Conservation (phyloP, 2,329 filamentous ascomycete species). For the Stachybotrys elegans region DNA sequence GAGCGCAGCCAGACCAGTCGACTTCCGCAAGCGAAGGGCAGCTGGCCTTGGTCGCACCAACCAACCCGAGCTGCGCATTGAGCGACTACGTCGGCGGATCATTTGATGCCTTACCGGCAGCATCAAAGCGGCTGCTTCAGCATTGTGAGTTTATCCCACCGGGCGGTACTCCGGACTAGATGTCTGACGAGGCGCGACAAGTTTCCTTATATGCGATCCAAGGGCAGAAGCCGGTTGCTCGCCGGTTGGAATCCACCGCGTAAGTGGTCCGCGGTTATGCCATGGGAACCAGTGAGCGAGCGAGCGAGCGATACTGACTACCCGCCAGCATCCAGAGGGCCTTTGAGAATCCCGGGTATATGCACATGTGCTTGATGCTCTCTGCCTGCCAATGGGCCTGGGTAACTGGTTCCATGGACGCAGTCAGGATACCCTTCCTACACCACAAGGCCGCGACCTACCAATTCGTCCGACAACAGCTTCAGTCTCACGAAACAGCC, state of each 20-base stretch:
- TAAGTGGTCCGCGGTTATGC: too few relatives aligned
- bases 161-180: neutral
- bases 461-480: constrained; percentile 38
- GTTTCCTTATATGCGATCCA: constrained; percentile 36
- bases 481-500: constrained; percentile 30
- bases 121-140: constrained; percentile 22
- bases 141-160: constrained; percentile 17
- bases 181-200: constrained; percentile 15
- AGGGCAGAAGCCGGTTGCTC: constrained; percentile 33
- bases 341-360: constrained; percentile 38
- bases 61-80: constrained; percentile 14
- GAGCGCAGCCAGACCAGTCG: too few relatives aligned
- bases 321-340: constrained; percentile 36
- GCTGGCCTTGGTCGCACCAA: constrained; percentile 4
- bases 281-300: too few relatives aligned
- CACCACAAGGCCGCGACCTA: constrained; percentile 43
- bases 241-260: constrained; percentile 25
- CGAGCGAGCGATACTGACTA: too few relatives aligned
- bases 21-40: constrained; percentile 6
- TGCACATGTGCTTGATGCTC: constrained; percentile 39
- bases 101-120: constrained; percentile 23
- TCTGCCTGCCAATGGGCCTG: constrained; percentile 41
- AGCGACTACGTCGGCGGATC: constrained; percentile 25
- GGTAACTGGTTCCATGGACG: constrained; percentile 38
- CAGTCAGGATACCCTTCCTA: constrained; percentile 38